phyloP scores from a whole-genome alignment of 176 grass and related monocot species.

The Otatea glauca region DNA sequence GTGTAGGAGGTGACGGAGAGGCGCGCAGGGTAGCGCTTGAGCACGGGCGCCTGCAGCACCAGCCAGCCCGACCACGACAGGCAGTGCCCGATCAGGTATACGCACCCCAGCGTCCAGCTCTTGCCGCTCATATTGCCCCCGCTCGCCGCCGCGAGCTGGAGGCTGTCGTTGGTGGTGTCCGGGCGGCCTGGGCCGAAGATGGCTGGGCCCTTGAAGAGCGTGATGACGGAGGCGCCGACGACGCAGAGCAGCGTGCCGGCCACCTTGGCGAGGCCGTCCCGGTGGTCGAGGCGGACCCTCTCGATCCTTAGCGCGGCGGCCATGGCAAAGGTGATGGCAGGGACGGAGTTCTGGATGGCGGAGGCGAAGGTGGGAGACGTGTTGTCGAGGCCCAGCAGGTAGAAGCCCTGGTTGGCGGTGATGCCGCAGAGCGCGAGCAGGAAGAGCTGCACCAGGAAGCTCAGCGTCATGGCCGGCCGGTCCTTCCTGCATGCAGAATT shows the following conservation, averaged over 20 bases:
- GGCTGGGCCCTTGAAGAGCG: conserved; percentile 86
- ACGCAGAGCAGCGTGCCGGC: conserved; percentile 79
- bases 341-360: conserved; percentile 96
- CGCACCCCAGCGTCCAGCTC: conserved; percentile 92
- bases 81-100: conserved; percentile 95
- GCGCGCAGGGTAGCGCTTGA: conserved; percentile 92
- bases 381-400: conserved; percentile 54
- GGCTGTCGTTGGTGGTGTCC: not conserved
- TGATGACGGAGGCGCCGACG: conserved; percentile 85
- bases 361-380: conserved; percentile 95
- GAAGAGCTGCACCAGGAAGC: conserved; percentile 85
- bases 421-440: conserved; percentile 79
- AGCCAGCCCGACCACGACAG: conserved; percentile 98
- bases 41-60: conserved; percentile 95
- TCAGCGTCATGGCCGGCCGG: conserved; percentile 65
- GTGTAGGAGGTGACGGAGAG: conserved; percentile 97
- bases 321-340: conserved; percentile 98
- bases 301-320: conserved; percentile 87
- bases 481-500: conserved; percentile 64
- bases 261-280: conserved; percentile 84
- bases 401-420: too few relatives aligned
- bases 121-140: conserved; percentile 37
- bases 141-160: not conserved
- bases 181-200: conserved; percentile 59
- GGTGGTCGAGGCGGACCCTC: conserved; percentile 72